Percentiles rank a stretch among this genome's conserved stretches.
These are phyloP conservation scores for Magnaporthiopsis rhizophila DNA, from an alignment of 2,329 filamentous ascomycete species.

Conservation along the genomic window DNA sequence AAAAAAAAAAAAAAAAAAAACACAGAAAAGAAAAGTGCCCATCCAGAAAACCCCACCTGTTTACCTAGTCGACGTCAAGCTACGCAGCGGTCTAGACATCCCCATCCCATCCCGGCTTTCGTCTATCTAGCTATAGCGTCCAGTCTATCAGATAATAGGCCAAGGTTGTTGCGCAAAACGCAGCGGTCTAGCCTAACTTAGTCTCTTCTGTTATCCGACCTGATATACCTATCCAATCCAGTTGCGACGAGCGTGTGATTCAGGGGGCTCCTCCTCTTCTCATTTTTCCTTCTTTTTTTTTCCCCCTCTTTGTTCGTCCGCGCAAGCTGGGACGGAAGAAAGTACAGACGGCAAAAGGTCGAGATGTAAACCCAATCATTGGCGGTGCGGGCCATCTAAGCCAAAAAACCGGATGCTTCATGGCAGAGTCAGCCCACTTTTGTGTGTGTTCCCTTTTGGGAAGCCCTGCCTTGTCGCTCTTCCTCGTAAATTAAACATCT, in stretches of 20 bases:
- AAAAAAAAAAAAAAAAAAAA: too few species aligned
- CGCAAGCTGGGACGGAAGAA: background rate
- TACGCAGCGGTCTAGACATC: too few species aligned
- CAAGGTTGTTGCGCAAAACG: background rate
- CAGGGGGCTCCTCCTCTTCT: background rate
- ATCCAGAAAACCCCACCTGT: too few species aligned
- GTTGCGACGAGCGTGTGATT: background rate
- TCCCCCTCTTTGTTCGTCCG: too few species aligned
- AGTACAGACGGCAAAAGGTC: background rate
- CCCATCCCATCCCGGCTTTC: too few species aligned
- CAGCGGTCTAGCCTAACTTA: background rate
- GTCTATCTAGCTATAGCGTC: background rate
- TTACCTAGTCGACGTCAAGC: background rate
- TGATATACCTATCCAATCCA: background rate
- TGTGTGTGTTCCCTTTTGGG: background rate
- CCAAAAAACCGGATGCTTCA: background rate
- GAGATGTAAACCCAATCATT: background rate
- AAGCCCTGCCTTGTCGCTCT: conserved; percentile 5
- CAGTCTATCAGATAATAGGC: background rate
- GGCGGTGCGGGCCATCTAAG: too few species aligned
- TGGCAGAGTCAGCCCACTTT: background rate
- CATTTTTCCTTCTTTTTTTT: background rate
- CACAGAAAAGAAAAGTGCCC: too few species aligned
- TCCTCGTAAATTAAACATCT: background rate
- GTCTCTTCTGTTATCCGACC: too few species aligned